phyloP scores from a whole-genome alignment of 257 asterid species.

The Salvia hispanica region DNA sequence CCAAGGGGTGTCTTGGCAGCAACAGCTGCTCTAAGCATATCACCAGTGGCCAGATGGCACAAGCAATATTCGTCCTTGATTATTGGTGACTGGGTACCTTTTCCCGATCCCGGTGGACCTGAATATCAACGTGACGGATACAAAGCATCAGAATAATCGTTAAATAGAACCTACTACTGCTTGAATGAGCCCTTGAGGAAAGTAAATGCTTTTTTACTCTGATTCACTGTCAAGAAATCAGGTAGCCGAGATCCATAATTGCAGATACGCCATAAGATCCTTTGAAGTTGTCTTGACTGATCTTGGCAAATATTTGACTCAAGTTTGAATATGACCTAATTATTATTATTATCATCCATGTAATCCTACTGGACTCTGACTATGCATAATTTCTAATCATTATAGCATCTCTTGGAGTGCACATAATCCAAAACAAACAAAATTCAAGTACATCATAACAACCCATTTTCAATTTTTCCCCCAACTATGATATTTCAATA shows the following conservation, averaged over 20 bases:
- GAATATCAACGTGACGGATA: slow-evolving; percentile 27
- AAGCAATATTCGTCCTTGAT: slow-evolving; percentile 87
- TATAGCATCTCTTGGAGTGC: slow-evolving; percentile 3
- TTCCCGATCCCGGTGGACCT: slow-evolving; percentile 98
- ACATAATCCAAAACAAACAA: neutral
- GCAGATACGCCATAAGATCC: slow-evolving; percentile 21
- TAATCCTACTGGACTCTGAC: slow-evolving; percentile 1
- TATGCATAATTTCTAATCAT: slow-evolving; percentile 4
- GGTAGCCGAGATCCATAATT: neutral
- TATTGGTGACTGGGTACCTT: slow-evolving; percentile 94
- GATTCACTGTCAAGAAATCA: neutral
- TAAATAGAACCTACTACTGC: neutral
- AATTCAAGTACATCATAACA: neutral
- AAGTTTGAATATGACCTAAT: neutral
- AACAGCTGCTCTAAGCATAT: slow-evolving; percentile 97
- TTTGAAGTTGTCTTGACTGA: neutral
- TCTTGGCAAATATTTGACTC: neutral
- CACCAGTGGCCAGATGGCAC: slow-evolving; percentile 98
- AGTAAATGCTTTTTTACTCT: neutral
- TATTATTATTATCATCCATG: neutral
- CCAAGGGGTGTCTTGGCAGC: slow-evolving; percentile 94
- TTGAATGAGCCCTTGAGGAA: neutral
- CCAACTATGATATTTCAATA: neutral
- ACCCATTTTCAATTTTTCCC: neutral
- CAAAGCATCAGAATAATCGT: slow-evolving; percentile 24